Evolutionary conservation across 495 filamentous ascomycete genomes (phyloP).

Genomic region (Trichoderma asperelloides): DNA sequence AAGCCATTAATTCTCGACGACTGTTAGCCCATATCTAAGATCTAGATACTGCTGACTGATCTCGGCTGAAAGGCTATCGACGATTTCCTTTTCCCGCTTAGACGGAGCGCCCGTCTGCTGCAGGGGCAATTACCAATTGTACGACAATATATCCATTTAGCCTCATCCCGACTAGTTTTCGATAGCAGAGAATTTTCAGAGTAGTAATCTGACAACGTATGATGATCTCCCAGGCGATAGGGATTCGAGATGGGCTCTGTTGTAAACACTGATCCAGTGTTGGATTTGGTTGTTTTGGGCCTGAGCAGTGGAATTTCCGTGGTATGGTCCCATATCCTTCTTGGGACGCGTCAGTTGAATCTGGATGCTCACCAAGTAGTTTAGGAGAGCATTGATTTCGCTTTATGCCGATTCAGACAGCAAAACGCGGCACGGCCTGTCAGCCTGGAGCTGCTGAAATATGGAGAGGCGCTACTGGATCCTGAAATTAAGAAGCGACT

Average conservation of each 20-base stretch:
- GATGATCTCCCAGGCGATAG: conserved; percentile 12
- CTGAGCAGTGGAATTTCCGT: conserved; percentile 41
- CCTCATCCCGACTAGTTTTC: too few species aligned
- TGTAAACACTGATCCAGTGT: conserved; percentile 9
- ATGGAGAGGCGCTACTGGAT: conserved; percentile 37
- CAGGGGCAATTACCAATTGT: too few species aligned
- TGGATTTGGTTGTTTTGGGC: conserved; percentile 41
- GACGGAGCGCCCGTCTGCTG: background rate
- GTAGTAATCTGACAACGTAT: background rate
- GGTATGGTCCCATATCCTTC: conserved; percentile 43
- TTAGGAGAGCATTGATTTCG: background rate
- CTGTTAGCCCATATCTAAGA: too few species aligned
- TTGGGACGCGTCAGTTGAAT: conserved; percentile 37
- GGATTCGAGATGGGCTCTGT: background rate
- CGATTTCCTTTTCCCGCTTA: too few species aligned
- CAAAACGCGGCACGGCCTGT: background rate
- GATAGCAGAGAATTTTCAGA: background rate
- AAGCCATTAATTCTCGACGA: too few species aligned
- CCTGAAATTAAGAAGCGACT: conserved; percentile 45
- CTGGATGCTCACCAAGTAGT: conserved; percentile 13
- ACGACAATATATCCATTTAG: too few species aligned
- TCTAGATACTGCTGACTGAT: too few species aligned
- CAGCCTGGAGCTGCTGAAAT: conserved; percentile 11
- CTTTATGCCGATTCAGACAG: background rate
- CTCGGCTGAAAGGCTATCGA: background rate